Base-by-base conservation (phyloP, 192 early-diverging fungal genomes). In the Kickxella alabastrina region DNA sequence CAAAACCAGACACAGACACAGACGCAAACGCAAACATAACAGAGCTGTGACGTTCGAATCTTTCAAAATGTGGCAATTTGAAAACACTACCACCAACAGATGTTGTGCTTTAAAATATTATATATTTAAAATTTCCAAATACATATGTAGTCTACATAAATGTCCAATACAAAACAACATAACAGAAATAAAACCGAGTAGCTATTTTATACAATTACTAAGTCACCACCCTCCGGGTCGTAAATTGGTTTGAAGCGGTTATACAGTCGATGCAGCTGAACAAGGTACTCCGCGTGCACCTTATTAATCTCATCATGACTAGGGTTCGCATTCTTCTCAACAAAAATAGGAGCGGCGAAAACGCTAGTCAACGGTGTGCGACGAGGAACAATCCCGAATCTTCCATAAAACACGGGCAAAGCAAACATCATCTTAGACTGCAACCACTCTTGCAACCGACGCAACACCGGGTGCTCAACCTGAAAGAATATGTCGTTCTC, bases 401-500 rank as follows among this genome's bases (percentile, higher is more conserved):
- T 83, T 17, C 92, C 95, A 48, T 89, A 82, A 49, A 92, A 88
- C 13, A 94, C 59, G 19, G 89, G 89, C 53, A 88, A 44, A 1
- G 89, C 88, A 39, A 85, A 88, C 46, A 83, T 88, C 25, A 82
- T 64, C 10, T 80, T 45, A 17, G 79, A 80, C 70, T 94, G 87
- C 67, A 93, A 72, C 43, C 78, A 58, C 21, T 75, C 69, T 66
- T 96, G 93, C 39, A 89, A 43, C 6, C 62, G 64, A 18, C 82
- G 80, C 17, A 92, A 43, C 38, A 80, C 43, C 1, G 71, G 78
- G 49, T 89, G 87, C 49, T 80, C 74, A 27, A 89, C 75, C 41
- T 92, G 90, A 28, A 84, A 80, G 71, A 87, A 95, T 18, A 94
- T 64, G 47, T 98, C 90, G 65, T 91, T 94, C 63, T 99, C 94